Evolutionary conservation across 371 early-diverging fungal species (phyloP), one percentile per base, ranked within the genome.

Genomic region (Mucor circinelloides): DNA sequence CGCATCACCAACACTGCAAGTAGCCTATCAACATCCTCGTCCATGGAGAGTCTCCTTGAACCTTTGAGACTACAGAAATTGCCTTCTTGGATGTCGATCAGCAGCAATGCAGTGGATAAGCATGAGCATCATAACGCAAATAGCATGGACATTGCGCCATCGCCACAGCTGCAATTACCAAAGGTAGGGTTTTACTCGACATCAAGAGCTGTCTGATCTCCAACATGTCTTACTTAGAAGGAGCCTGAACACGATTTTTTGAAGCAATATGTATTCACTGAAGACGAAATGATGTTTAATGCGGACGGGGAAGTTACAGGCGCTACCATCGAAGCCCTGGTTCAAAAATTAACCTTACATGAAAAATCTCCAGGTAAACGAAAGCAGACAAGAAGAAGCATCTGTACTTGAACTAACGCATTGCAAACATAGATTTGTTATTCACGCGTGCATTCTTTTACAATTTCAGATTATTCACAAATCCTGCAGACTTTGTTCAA

Each of bases 291-390:
- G 61, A 78, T 94, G 15, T 85, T 93, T 69, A 94, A 92, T 73
- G 80, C 84, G 56, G 96, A 97, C 34, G 92, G 91, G 8, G 87
- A 90, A 56, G 94, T 98, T 62, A 93, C 90, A 67, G 97, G 96
- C 57, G 96, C 95, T 19, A 95, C 94, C 2, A 69, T 95, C 23
- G 77, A 84, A 27, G 93, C 94, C 9, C 80, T 98, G 9, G 87
- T 96, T 13, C 94, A 94, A 77, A 85, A 94, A n/a, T 81, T 97
- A 67, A 97, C 97, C 0, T 77, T 91, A 30, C 97, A 97, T 70
- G 94, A 95, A 70, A 83, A 80, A 60, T 74, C 84, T 9, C 75
- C 80, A 62, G 80, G 83, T 83, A 76, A 59, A 44, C 8, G 3
- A 36, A 23, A 17, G 44, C 13, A 19, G 19, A 44, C 7, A 19